Conservation (phyloP, 1,139 yeast species). For the Suhomyces coccinellae region DNA sequence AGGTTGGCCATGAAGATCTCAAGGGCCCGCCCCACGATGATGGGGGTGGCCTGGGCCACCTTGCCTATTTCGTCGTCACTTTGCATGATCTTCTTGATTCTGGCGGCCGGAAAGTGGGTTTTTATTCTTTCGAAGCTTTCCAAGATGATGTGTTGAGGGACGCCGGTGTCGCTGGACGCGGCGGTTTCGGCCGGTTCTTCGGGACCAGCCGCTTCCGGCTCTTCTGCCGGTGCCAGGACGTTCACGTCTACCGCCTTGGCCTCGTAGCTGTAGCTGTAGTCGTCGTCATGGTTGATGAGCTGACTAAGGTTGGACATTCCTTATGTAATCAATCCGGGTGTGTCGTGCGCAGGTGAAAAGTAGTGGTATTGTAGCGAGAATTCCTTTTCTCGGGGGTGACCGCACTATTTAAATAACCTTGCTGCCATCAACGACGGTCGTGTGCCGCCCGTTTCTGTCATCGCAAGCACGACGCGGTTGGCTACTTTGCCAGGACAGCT, state of each 20-base stretch:
- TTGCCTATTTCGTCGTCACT: constrained; percentile 98
- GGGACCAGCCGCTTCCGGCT: constrained; percentile 1
- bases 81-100: constrained; percentile 95
- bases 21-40: constrained; percentile 90
- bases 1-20: constrained; percentile 89
- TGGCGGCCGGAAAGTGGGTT: constrained; percentile 96
- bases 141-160: constrained; percentile 33
- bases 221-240: neutral
- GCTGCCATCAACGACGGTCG: constrained; percentile 3
- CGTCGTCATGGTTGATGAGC: constrained; percentile 21
- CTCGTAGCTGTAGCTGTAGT: constrained; percentile 18
- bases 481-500: neutral
- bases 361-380: constrained; percentile 1
- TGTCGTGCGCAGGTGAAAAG: constrained; percentile 13
- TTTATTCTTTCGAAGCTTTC: constrained; percentile 57
- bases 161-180: constrained; percentile 4
- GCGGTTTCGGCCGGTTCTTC: constrained; percentile 2
- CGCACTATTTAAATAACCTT: constrained; percentile 11
- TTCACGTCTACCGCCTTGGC: neutral
- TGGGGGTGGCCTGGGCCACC: constrained; percentile 98
- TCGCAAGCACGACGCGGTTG: constrained; percentile 7
- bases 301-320: constrained; percentile 21
- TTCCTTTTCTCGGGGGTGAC: constrained; percentile 8
- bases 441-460: constrained; percentile 8
- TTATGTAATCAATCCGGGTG: constrained; percentile 4